phyloP scores from a whole-genome alignment of 2,329 filamentous ascomycete species.

The Claviceps sp. region DNA sequence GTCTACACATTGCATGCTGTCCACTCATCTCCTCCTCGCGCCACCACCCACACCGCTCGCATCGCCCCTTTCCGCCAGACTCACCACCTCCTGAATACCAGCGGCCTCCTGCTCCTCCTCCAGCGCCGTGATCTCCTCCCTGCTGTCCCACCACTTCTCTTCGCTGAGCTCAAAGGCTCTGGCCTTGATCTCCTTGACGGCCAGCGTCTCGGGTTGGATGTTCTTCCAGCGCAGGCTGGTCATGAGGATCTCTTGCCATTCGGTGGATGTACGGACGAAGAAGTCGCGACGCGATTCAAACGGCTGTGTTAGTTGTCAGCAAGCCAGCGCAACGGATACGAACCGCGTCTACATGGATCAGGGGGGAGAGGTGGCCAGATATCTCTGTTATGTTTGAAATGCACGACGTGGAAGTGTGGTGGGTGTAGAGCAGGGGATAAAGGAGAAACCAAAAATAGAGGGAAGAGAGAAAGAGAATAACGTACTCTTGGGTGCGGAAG shows the following conservation, averaged over 20 bases:
- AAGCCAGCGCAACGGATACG: too few relatives aligned
- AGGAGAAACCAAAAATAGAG: not conserved
- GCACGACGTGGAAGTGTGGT: too few relatives aligned
- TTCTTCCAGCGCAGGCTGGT: slow-evolving; percentile 58
- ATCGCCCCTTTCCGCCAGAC: slow-evolving; percentile 59
- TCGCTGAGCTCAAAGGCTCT: slow-evolving; percentile 83
- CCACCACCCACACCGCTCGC: slow-evolving; percentile 24
- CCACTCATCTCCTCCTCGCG: slow-evolving; percentile 19
- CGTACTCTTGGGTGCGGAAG: slow-evolving; percentile 55
- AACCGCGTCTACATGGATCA: too few relatives aligned
- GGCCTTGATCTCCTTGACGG: slow-evolving; percentile 84
- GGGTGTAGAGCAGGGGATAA: not conserved
- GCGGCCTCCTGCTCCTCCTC: slow-evolving; percentile 95
- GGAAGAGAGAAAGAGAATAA: not conserved
- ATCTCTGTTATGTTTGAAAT: not conserved
- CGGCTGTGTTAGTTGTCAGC: slow-evolving; percentile 36
- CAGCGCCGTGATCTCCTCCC: slow-evolving; percentile 80
- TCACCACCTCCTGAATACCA: slow-evolving; percentile 89
- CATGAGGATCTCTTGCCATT: slow-evolving; percentile 84
- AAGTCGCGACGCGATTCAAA: slow-evolving; percentile 90
- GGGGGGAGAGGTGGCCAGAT: not conserved
- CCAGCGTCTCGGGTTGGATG: slow-evolving; percentile 51
- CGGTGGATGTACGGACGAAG: slow-evolving; percentile 72
- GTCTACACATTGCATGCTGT: not conserved
- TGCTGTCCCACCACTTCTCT: slow-evolving; percentile 96